A percentile compares a stretch with the other conserved stretches of the same genome.
Conservation (phyloP, 805 yeast genomes). For the Torulaspora quercuum region DNA sequence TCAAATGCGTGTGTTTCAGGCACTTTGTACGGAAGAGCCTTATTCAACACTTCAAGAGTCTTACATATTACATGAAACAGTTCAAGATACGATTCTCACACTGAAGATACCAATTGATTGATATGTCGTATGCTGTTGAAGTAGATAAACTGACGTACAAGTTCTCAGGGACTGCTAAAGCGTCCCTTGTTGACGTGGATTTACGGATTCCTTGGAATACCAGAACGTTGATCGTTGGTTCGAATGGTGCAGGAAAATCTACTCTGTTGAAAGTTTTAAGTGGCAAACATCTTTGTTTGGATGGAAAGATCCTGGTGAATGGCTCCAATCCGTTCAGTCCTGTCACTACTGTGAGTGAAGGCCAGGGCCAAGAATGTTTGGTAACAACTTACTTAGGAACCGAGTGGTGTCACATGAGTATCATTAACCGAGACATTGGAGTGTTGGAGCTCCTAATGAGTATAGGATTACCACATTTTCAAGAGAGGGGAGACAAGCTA, state of each 20-base stretch:
- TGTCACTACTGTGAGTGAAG: slow-evolving; percentile 36
- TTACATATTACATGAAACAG: neutral
- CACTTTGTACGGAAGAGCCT: too few relatives aligned
- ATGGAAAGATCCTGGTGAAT: slow-evolving; percentile 67
- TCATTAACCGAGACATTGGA: slow-evolving; percentile 87
- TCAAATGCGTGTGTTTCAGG: too few relatives aligned
- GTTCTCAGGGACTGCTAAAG: slow-evolving; percentile 53
- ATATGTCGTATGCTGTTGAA: slow-evolving; percentile 45
- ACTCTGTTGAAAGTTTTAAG: slow-evolving; percentile 81
- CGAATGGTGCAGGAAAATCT: slow-evolving; percentile 97
- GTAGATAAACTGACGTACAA: slow-evolving; percentile 64
- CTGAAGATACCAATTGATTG: neutral
- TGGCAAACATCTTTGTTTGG: slow-evolving; percentile 80
- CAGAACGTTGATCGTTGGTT: slow-evolving; percentile 79
- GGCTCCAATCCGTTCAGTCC: slow-evolving; percentile 87
- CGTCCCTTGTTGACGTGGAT: slow-evolving; percentile 65
- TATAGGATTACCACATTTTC: slow-evolving; percentile 73
- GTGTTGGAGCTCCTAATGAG: slow-evolving; percentile 74
- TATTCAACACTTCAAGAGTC: too few relatives aligned
- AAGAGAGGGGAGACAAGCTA: slow-evolving; percentile 73
- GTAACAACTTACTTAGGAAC: slow-evolving; percentile 85
- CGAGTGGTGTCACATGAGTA: slow-evolving; percentile 93
- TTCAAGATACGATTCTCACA: neutral
- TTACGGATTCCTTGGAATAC: slow-evolving; percentile 65
- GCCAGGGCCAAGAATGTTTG: slow-evolving; percentile 39